Conservation (phyloP, 352 stramenopile genomes). For the Phytophthora nicotianae region DNA sequence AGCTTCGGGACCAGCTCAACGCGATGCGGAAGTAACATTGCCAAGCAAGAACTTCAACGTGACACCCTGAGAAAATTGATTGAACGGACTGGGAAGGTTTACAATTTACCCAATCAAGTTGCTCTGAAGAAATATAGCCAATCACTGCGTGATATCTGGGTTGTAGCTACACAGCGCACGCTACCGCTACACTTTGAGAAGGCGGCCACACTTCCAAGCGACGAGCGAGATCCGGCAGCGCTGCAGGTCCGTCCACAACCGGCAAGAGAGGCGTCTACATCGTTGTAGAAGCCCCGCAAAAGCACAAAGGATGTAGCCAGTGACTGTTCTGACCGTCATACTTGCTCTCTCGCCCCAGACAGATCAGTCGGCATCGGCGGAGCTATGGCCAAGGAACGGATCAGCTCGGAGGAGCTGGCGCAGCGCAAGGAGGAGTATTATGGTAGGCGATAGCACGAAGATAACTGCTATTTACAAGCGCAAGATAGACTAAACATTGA, state of each 20-base stretch:
- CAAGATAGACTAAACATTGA: neutral
- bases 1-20: slow-evolving; percentile 41
- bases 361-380: slow-evolving; percentile 15
- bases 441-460: slow-evolving; percentile 19
- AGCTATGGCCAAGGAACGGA: slow-evolving; percentile 41
- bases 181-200: neutral
- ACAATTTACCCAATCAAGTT: neutral
- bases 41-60: slow-evolving; percentile 2
- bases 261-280: neutral
- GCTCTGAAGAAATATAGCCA: neutral
- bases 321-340: neutral
- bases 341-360: slow-evolving; percentile 1
- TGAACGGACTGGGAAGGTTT: neutral
- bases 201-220: slow-evolving; percentile 16
- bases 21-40: slow-evolving; percentile 11
- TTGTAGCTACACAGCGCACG: neutral
- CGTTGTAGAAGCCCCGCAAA: neutral
- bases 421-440: slow-evolving; percentile 64
- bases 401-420: slow-evolving; percentile 47
- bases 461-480: neutral
- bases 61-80: neutral
- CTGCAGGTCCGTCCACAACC: slow-evolving; percentile 13
- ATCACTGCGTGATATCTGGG: neutral
- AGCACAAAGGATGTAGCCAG: neutral
- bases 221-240: slow-evolving; percentile 24